Evolutionary conservation across 257 asterid species (phyloP), one percentile per base, ranked within the genome.

Genomic region (Solanum sitiens): DNA sequence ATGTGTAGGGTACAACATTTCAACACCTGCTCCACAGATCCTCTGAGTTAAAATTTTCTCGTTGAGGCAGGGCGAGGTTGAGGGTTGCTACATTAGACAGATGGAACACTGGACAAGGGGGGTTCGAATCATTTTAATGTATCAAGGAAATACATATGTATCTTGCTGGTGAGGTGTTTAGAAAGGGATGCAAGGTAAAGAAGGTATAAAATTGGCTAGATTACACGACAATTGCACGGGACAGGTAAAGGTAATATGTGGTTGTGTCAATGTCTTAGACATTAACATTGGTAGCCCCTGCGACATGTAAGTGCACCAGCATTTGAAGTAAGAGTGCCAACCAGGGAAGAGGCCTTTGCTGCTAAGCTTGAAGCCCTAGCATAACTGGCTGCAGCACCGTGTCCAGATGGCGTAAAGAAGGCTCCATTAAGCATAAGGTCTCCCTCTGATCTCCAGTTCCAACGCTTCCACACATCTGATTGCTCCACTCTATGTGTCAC

Each of bases 391-490:
- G 94, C 91, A 18, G 98, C 93, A 21, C 95, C 96, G 27, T 91
- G 94, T 18, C 99, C 99, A 0, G 99, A 95, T 7, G 93, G 92
- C 13, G 86, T 91, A 92, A 96, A 96, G 87, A 90, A 94, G 63
- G 99, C 99, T 44, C 99, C 99, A 44, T 95, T 96, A 30, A 96
- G 93, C 98, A 95, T 93, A 8, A 95, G 96, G 89, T 96, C 99
- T 4, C 98, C 99, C 25, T 94, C 98, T 12, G 99, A 93, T 91
- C 98, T 92, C 99, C 99, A 96, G 89, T 95, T 95, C 98, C 99
- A 96, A 87, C 90, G 91, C 88, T 92, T 93, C 98, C 98, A 96
- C 71, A 44, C 85, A 83, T 87, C 25, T 56, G 88, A 82, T 61
- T 89, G 71, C 61, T 85, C 85, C 72, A 95, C 96, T 89, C 98